A percentile compares a stretch with the other conserved stretches of the same genome.
These are phyloP conservation scores for Plasmodium vivax DNA, from an alignment of 169 alveolate species.

Conservation along the genomic window DNA sequence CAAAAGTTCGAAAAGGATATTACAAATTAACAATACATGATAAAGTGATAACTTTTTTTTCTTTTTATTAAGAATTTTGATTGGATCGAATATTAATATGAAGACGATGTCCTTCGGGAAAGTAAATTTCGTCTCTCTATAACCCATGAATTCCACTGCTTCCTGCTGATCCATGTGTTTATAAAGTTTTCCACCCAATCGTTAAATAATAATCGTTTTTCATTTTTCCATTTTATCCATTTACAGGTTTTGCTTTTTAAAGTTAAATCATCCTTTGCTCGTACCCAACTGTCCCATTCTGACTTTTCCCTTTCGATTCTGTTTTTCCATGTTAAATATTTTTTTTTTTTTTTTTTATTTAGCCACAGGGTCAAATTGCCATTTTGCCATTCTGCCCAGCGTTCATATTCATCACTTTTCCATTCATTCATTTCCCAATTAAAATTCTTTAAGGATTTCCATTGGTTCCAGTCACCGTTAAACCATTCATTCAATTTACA, in stretches of 20 bases:
- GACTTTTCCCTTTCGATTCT: background rate
- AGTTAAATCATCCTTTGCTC: background rate
- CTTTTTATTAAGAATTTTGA: no score
- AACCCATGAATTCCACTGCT: background rate
- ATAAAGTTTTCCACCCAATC: background rate
- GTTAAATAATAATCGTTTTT: background rate
- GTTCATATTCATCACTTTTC: background rate
- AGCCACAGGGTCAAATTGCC: background rate
- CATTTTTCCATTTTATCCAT: background rate
- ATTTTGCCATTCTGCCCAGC: background rate
- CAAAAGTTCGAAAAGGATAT: background rate
- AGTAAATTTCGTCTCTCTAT: background rate
- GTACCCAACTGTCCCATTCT: background rate
- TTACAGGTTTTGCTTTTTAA: background rate
- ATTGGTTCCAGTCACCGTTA: background rate
- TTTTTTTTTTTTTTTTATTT: background rate
- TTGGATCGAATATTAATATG: background rate
- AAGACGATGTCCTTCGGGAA: background rate
- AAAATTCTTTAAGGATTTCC: background rate
- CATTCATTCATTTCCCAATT: background rate
- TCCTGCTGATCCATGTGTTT: background rate
- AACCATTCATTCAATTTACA: background rate
- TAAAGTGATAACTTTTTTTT: background rate
- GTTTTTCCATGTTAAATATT: background rate
- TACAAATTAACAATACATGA: background rate